phyloP scores from a whole-genome alignment of 345 rosid genomes.

The Arabidopsis thaliana region TAIR10.1 NC_003076.8:6491001-6491500 shows the following conservation, averaged over 20 bases:
- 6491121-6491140: conserved; percentile 9
- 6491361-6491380: not conserved
- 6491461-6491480: conserved; percentile 23
- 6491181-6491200: conserved; percentile 85
- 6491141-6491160: conserved; percentile 89
- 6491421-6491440: not conserved
- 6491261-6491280: conserved; percentile 1
- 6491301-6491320: conserved; percentile 20
- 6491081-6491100: conserved; percentile 28
- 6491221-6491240: not conserved
- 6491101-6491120: conserved; percentile 34
- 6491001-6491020: conserved; percentile 96
- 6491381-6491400: conserved; percentile 18
- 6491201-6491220: conserved; percentile 88
- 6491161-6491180: conserved; percentile 99
- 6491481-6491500: conserved; percentile 24
- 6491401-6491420: conserved; percentile 17
- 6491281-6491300: conserved; percentile 4
- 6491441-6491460: conserved; percentile 15
- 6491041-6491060: conserved; percentile 82
- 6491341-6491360: conserved; percentile 8
- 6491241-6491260: not conserved
- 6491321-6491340: conserved; percentile 18
- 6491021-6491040: conserved; percentile 89
- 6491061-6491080: conserved; percentile 56